phyloP scores from a whole-genome alignment of 306 rosid genomes.

The Quercus alba region DNA sequence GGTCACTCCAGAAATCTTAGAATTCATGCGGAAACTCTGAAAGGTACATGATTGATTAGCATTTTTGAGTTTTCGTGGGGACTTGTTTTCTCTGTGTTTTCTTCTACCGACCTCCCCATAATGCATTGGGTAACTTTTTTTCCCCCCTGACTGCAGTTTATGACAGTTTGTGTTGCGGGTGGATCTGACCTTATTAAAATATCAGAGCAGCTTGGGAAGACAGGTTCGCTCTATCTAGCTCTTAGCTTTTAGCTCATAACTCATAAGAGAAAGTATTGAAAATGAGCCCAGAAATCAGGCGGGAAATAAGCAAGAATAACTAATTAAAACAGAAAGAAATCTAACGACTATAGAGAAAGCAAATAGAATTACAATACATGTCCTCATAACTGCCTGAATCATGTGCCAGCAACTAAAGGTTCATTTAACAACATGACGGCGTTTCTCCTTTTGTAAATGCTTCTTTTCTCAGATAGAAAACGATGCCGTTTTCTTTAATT shows the following conservation, averaged over 20 bases:
- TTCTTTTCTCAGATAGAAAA: no score
- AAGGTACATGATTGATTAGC: slow-evolving; percentile 42
- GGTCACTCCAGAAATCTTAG: slow-evolving; percentile 52
- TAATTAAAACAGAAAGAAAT: no score
- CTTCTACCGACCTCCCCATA: neutral
- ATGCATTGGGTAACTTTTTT: neutral
- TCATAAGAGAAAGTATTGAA: neutral
- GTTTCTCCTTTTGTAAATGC: no score
- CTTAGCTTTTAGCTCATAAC: neutral
- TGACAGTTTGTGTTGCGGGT: slow-evolving; percentile 79
- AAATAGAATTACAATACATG: no score
- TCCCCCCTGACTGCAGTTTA: slow-evolving; percentile 41
- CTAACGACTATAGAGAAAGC: no score
- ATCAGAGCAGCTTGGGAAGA: slow-evolving; percentile 84
- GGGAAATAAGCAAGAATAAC: no score
- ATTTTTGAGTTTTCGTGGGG: neutral
- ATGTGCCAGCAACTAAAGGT: no score
- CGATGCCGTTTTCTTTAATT: no score
- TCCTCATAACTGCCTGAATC: no score
- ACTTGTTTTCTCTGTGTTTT: neutral
- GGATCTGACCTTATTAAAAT: slow-evolving; percentile 89
- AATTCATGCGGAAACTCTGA: slow-evolving; percentile 56
- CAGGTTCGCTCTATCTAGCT: slow-evolving; percentile 41
- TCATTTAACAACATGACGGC: no score
- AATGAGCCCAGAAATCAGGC: neutral